Evolutionary conservation across 257 asterid species (phyloP), one percentile per base, ranked within the genome.

Genomic region (Mentha longifolia): DNA sequence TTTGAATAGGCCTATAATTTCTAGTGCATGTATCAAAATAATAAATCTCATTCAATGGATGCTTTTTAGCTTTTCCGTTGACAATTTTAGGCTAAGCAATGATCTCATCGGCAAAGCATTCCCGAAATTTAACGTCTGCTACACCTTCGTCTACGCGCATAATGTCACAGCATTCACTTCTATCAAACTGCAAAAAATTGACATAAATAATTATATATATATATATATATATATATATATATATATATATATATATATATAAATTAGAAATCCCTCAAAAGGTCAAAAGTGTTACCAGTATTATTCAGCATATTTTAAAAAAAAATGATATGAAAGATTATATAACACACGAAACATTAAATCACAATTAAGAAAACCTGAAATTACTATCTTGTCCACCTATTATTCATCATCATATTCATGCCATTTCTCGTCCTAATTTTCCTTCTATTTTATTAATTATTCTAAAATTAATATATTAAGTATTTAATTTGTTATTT

Each of bases 101-200:
- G 13, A 82, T 77, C 76, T 89, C 96, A 61, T 76, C 72, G 10
- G 7, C n/a, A 16, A 2, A n/a, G 72, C 95, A 86, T 68, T 83
- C 86, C 50, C 92, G 83, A 50, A 79, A 70, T 72, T 43, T 83
- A 31, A 84, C 76, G 6, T 42, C 75, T 25, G 82, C 88, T 9
- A 47, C 66, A 31, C 28, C 56, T 51, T 76, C 86, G 9, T 67
- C 67, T 50, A 41, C 51, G 20, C 78, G 62, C 58, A 65, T 45
- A 5, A 88, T 1, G 13, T 88, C 90, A 19, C 96, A 89, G 19
- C 96, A 88, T 75, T 88, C 95, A 45, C 89, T 80, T 67, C 85
- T 82, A 56, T 73, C 85, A 37, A 76, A 60, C 92, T 85, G 78
- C 13, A 28, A 51, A 1, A 16, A 3, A 9, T 16, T 33, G 7